Base-by-base conservation (phyloP, 805 yeast species). In the Hanseniaspora singularis region DNA sequence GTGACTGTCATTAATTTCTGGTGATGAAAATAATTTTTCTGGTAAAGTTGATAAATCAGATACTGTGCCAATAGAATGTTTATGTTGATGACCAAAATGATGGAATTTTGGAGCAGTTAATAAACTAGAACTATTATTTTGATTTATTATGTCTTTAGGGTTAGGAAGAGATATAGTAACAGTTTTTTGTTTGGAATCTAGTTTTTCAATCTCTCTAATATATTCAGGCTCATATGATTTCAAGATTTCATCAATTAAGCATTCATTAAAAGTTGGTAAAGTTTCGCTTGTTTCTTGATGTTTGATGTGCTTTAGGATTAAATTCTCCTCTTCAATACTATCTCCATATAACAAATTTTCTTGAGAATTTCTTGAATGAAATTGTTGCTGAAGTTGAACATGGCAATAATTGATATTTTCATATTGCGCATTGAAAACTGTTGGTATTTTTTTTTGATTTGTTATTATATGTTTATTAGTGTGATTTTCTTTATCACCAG, bases 41-140 rank as follows among this genome's bases (percentile, higher is more conserved):
- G 48, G 41, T 10, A 44, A 18, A 2, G 48, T 44, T 3, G 48
- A 44, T 32, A 44, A 28, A 37, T 44, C 48, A 19, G 48, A 44
- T 34, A 28, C 39, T 6, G 37, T 37, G 9, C 24, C 24, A 10
- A 44, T 37, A 8, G 48, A 44, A 12, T 26, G 34, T 16, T 37
- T 20, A n/a, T 44, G 41, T 2, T 44, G 37, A 31, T 44, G 48
- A 24, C 16, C 33, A 32, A 19, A 28, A 23, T n/a, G n/a, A n/a
- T n/a, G n/a, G n/a, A n/a, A n/a, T n/a, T n/a, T n/a, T n/a, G n/a
- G n/a, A n/a, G n/a, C n/a, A n/a, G n/a, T n/a, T n/a, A n/a, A n/a
- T n/a, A n/a, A n/a, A n/a, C n/a, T n/a, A n/a, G n/a, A n/a, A n/a
- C n/a, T 23, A 15, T 8, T 32, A n/a, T 11, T 24, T 11, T 3